A percentile compares a stretch with the other conserved stretches of the same genome.
phyloP scores from a whole-genome alignment of 2,329 filamentous ascomycete genomes.

The Alternaria incomplexa region DNA sequence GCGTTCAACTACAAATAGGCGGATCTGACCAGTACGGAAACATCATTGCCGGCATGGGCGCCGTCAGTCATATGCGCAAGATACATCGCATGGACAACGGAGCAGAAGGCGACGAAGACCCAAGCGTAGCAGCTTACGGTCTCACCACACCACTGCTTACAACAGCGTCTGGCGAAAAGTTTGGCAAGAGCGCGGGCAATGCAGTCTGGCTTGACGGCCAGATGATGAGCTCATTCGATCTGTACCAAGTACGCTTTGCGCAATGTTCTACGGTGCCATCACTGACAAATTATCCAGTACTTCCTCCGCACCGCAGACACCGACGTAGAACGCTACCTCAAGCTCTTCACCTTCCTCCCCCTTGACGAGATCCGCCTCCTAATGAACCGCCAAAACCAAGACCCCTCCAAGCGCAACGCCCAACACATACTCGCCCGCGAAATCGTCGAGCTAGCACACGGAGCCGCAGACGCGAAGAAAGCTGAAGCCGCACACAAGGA shows the following conservation, averaged over 20 bases:
- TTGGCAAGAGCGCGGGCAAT: slow-evolving; percentile 94
- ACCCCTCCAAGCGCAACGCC: slow-evolving; percentile 75
- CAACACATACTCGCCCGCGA: slow-evolving; percentile 86
- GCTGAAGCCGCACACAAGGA: slow-evolving; percentile 65
- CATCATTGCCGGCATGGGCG: slow-evolving; percentile 87
- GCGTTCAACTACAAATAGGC: slow-evolving; percentile 85
- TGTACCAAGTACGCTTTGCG: slow-evolving; percentile 69
- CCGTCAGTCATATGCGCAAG: slow-evolving; percentile 75
- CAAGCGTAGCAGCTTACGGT: slow-evolving; percentile 67
- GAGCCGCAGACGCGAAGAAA: slow-evolving; percentile 65
- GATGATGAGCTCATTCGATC: slow-evolving; percentile 80
- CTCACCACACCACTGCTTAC: slow-evolving; percentile 92
- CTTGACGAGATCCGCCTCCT: slow-evolving; percentile 68
- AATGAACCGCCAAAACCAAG: slow-evolving; percentile 70
- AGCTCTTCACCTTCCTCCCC: slow-evolving; percentile 89
- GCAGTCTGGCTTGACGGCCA: slow-evolving; percentile 88
- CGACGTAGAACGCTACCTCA: slow-evolving; percentile 81
- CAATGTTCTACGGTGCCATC: background rate
- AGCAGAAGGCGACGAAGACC: slow-evolving; percentile 38
- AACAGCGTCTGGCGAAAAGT: slow-evolving; percentile 83
- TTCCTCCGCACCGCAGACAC: slow-evolving; percentile 83
- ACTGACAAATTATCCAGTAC: slow-evolving; percentile 61
- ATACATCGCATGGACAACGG: slow-evolving; percentile 20
- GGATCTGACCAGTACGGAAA: slow-evolving; percentile 97
- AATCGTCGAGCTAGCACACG: slow-evolving; percentile 81